phyloP scores from a whole-genome alignment of 768 basidiomycete genomes.

The Mycena venus region DNA sequence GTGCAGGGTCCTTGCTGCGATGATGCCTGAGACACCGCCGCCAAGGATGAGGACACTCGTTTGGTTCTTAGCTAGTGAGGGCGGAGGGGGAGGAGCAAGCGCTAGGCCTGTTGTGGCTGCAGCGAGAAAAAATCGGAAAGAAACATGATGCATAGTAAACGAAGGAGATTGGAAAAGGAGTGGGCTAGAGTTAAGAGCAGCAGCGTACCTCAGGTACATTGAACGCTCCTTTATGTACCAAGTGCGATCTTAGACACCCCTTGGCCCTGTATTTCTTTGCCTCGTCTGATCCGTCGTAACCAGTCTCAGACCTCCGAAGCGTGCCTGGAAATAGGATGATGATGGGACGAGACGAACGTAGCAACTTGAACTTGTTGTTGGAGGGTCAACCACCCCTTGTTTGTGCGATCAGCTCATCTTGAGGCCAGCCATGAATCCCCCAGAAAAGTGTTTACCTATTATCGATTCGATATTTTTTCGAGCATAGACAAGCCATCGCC shows the following conservation, averaged over 20 bases:
- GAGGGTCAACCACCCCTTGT: no score
- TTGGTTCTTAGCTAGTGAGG: neutral
- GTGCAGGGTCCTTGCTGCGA: constrained; percentile 73
- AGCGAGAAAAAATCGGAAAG: neutral
- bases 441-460: no score
- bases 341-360: no score
- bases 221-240: neutral
- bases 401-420: no score
- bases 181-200: neutral
- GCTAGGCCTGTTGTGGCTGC: neutral
- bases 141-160: neutral
- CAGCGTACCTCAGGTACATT: neutral
- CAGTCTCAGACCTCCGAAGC: neutral
- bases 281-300: neutral
- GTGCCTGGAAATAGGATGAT: no score
- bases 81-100: neutral
- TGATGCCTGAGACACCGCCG: constrained; percentile 75
- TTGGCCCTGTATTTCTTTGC: neutral
- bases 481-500: no score
- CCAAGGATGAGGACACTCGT: constrained; percentile 69
- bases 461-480: no score
- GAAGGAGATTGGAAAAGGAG: neutral
- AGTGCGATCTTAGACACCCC: neutral
- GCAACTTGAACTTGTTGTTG: no score
- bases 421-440: no score